Base-by-base conservation (phyloP, 1,139 yeast genomes). In the Arxiozyma slooffiae region DNA sequence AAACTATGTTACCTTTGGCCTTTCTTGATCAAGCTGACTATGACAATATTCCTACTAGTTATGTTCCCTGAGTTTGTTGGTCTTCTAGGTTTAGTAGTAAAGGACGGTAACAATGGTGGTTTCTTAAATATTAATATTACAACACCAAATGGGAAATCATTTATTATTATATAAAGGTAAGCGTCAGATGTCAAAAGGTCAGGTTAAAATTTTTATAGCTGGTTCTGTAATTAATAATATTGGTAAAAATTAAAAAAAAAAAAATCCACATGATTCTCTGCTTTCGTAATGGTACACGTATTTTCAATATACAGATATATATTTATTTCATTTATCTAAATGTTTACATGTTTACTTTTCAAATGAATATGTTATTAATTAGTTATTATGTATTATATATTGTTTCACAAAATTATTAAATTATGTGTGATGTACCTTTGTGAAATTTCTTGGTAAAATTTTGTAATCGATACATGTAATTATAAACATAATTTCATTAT, bases 111-210 rank as follows among this genome's bases (percentile, higher is more conserved):
- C 67, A 88, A 89, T 64, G 97, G 97, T 53, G 97, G 97, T 34
- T 69, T 75, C 44, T 69, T 92, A 58, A 78, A 75, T 50, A 72
- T 92, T 60, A 77, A 78, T 61, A 85, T 92, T 17, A 84, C 88
- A 47, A 87, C 86, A 71, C 80, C 74, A 52, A 79, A 79, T 57
- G 97, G 97, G 20, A 77, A 82, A 49, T 67, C 76, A 45, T 83
- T 84, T 60, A 81, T 77, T 53, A 81, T 92, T 57, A n/a, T n/a
- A n/a, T n/a, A 74, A 76, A 59, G 79, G 95, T 63, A 88, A 83
- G 71, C 98, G 92, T 70, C 90, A 97, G 52, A 88, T 92, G 97
- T 89, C 97, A 30, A 80, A 81, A 69, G 98, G 92, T 70, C 98
- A 92, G 75, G 77, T 92, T 52, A 95, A 86, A 57, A 92, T 92